Evolutionary conservation across 768 basidiomycete species (phyloP).

Genomic region (Mycena capillaripes): DNA sequence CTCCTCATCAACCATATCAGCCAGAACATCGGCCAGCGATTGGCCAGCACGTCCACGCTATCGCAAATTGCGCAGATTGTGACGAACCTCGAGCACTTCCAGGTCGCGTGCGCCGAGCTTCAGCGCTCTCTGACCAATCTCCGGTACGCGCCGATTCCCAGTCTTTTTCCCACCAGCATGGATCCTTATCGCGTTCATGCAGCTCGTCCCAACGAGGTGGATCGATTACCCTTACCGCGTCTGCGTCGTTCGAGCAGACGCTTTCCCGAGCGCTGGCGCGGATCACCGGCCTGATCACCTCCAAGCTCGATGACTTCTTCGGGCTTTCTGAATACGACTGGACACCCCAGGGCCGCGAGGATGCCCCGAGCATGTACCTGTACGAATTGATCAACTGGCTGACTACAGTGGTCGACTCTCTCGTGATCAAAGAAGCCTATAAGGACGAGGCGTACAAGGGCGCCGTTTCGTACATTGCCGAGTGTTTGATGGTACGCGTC

Average conservation of each 20-base stretch:
- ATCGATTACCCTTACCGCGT: conserved; percentile 76
- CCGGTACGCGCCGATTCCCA: conserved; percentile 62
- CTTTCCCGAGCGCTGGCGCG: conserved; percentile 79
- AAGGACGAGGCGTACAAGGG: conserved; percentile 92
- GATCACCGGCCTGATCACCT: conserved; percentile 86
- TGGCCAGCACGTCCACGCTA: conserved; percentile 81
- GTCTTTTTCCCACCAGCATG: not conserved
- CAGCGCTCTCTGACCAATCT: conserved; percentile 88
- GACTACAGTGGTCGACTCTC: conserved; percentile 94
- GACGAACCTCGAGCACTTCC: conserved; percentile 93
- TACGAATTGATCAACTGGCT: conserved; percentile 97
- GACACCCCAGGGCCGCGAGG: conserved; percentile 80
- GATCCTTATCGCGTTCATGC: conserved; percentile 24
- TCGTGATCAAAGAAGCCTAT: conserved; percentile 84
- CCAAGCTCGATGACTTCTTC: conserved; percentile 96
- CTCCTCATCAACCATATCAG: conserved; percentile 84
- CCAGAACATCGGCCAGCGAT: conserved; percentile 80
- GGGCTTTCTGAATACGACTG: conserved; percentile 96
- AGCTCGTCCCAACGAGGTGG: conserved; percentile 91
- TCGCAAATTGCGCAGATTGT: conserved; percentile 95
- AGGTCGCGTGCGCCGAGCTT: conserved; percentile 86
- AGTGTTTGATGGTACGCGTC: conserved; percentile 84
- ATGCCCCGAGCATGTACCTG: conserved; percentile 92
- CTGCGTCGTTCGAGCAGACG: conserved; percentile 76
- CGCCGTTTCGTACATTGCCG: conserved; percentile 90